Evolutionary conservation across 2,329 filamentous ascomycete genomes (phyloP).

Genomic region (Botrytis deweyae): DNA sequence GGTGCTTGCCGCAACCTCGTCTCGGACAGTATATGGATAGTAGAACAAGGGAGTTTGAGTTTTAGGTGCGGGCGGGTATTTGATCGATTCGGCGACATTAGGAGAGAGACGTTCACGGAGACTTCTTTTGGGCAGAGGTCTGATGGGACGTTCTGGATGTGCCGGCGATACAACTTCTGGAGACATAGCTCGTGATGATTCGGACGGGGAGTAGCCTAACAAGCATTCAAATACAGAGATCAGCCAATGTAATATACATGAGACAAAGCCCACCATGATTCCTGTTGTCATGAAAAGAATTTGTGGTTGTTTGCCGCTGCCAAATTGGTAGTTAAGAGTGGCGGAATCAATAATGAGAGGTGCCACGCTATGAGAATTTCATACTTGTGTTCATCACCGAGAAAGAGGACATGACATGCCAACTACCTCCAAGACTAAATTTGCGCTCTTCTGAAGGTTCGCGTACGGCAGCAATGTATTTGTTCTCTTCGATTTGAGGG

Average conservation of each 20-base stretch:
- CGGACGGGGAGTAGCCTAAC: slow-evolving; percentile 37
- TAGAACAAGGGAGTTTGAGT: slow-evolving; percentile 73
- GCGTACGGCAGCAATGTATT: slow-evolving; percentile 1
- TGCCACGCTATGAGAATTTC: slow-evolving; percentile 20
- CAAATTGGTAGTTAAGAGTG: slow-evolving; percentile 9
- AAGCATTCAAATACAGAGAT: slow-evolving; percentile 24
- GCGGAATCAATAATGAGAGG: slow-evolving; percentile 12
- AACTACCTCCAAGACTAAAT: slow-evolving; percentile 18
- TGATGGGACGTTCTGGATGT: slow-evolving; percentile 88
- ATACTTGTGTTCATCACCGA: slow-evolving; percentile 24
- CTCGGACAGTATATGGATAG: slow-evolving; percentile 52
- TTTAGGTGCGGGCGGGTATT: slow-evolving; percentile 75
- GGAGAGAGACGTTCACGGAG: slow-evolving; percentile 84
- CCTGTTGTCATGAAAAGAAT: background rate
- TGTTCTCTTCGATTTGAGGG: slow-evolving; percentile 16
- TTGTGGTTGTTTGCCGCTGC: slow-evolving; percentile 8
- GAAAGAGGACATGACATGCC: slow-evolving; percentile 20
- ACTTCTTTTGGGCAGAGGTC: slow-evolving; percentile 84
- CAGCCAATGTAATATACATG: slow-evolving; percentile 21
- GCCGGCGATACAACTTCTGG: slow-evolving; percentile 72
- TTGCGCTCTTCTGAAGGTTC: slow-evolving; percentile 13
- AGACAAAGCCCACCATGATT: slow-evolving; percentile 21
- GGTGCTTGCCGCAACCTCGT: slow-evolving; percentile 39
- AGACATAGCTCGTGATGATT: slow-evolving; percentile 52
- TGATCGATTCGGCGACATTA: slow-evolving; percentile 77